Conservation (phyloP, 495 filamentous ascomycete genomes). For the Glutinoglossum americanum region DNA sequence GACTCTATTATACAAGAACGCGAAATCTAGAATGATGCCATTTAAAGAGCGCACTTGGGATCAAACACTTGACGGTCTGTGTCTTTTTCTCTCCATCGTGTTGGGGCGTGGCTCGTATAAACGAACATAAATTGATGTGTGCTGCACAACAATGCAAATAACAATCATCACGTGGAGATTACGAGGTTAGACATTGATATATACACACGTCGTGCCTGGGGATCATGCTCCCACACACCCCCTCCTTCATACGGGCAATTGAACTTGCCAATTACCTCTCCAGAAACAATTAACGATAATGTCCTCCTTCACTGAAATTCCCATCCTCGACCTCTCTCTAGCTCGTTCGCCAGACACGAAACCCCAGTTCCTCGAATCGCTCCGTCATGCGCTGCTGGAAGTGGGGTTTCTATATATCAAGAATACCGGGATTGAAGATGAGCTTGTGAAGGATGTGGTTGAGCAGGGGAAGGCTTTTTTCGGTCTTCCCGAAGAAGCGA, state of each 20-base stretch:
- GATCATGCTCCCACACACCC: neutral
- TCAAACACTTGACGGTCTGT: neutral
- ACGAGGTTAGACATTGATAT: neutral
- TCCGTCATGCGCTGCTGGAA: constrained; percentile 65
- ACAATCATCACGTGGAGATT: neutral
- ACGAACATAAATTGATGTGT: neutral
- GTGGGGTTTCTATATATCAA: constrained; percentile 86
- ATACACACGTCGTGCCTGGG: too few relatives aligned
- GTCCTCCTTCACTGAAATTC: constrained; percentile 46
- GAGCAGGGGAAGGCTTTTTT: constrained; percentile 54
- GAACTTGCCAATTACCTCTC: neutral
- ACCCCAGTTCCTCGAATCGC: constrained; percentile 42
- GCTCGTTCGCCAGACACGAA: constrained; percentile 45
- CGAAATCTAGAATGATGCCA: neutral
- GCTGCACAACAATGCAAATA: neutral
- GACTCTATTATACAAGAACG: neutral
- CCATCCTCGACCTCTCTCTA: constrained; percentile 57
- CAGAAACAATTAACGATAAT: neutral
- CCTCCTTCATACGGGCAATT: neutral
- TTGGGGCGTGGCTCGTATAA: neutral
- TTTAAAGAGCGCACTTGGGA: too few relatives aligned
- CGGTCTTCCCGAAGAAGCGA: constrained; percentile 58
- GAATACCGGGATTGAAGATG: constrained; percentile 53
- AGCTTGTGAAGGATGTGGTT: constrained; percentile 45
- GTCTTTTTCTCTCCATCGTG: too few relatives aligned